Base-by-base conservation (phyloP, 2,329 filamentous ascomycete genomes). In the Whalleya microplaca region DNA sequence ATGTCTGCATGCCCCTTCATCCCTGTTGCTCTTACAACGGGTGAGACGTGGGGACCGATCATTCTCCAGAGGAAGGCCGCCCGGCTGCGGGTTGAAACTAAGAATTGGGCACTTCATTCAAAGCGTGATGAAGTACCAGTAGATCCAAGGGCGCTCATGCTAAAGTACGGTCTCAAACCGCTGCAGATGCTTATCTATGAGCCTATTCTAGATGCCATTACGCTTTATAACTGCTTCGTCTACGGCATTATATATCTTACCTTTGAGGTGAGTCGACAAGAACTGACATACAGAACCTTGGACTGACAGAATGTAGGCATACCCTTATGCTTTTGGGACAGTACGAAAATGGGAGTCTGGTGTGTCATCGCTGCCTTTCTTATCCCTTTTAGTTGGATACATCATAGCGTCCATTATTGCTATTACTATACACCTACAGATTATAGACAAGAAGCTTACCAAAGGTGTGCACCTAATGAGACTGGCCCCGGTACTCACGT, bases 181-280 rank as follows among this genome's bases (percentile, higher is more conserved):
- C n/a, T 23, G 18, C 43, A 23, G n/a, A 45, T 45, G 43, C 21
- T 45, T 5, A 14, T 45, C 4, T 19, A n/a, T 16, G 43, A 45
- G 43, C 43, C 43, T 3, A 45, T 45, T 21, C 21, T 45, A 4
- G n/a, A 19, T 19, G 18, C 21, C 43, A 20, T 45, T 3, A 20
- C 43, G 4, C 43, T 45, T 21, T 45, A 45, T 16, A 45, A 20
- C 18, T 19, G 18, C 21, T 45, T 45, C 20, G 43, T 45, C n/a
- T 27, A 27, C 23, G 51, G 45, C 21, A 32, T 43, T 21, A 12
- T 53, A 29, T 53, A 53, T 43, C 51, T 53, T 27, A 21, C 18
- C 16, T 53, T 53, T 27, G 45, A 47, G 27, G 51, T 27, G 23
- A 27, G 23, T 9, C 9, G 23, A 9, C 23, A 4, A 27, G 23